phyloP scores from a whole-genome alignment of 2,329 filamentous ascomycete genomes.

The Bipolaris zeicola region DNA sequence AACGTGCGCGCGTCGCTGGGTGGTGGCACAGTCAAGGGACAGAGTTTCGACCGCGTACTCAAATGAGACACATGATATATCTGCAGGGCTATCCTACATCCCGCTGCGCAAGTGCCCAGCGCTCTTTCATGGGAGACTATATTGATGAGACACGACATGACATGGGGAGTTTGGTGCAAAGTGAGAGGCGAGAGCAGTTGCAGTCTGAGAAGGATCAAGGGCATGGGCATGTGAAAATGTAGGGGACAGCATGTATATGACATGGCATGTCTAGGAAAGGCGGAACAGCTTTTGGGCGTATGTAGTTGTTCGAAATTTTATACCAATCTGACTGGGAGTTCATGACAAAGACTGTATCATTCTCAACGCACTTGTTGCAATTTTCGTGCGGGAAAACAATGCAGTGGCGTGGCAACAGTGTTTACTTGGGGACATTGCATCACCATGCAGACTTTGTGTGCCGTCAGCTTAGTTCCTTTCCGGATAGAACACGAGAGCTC shows the following conservation, averaged over 20 bases:
- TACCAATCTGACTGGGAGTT: conserved; percentile 8
- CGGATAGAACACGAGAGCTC: background rate
- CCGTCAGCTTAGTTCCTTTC: background rate
- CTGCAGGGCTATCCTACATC: background rate
- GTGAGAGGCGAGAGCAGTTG: background rate
- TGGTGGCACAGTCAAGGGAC: conserved; percentile 75
- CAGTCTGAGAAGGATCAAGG: background rate
- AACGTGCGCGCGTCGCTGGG: conserved; percentile 86
- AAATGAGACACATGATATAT: conserved; percentile 55
- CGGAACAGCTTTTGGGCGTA: conserved; percentile 34
- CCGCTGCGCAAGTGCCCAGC: background rate
- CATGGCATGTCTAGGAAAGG: conserved; percentile 30
- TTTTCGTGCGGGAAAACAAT: background rate
- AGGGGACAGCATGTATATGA: conserved; percentile 34
- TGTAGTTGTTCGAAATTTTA: conserved; percentile 11
- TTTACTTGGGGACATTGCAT: background rate
- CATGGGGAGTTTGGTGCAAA: background rate
- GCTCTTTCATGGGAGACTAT: background rate
- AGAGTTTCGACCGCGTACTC: conserved; percentile 78
- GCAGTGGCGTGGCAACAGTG: background rate
- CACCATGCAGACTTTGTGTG: conserved; percentile 1
- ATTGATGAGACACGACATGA: background rate
- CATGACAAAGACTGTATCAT: background rate
- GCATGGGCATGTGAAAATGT: conserved; percentile 7
- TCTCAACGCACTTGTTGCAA: too few relatives aligned